Evolutionary conservation across 2,329 filamentous ascomycete genomes (phyloP).

Genomic region (Xylaria hypoxylon): DNA sequence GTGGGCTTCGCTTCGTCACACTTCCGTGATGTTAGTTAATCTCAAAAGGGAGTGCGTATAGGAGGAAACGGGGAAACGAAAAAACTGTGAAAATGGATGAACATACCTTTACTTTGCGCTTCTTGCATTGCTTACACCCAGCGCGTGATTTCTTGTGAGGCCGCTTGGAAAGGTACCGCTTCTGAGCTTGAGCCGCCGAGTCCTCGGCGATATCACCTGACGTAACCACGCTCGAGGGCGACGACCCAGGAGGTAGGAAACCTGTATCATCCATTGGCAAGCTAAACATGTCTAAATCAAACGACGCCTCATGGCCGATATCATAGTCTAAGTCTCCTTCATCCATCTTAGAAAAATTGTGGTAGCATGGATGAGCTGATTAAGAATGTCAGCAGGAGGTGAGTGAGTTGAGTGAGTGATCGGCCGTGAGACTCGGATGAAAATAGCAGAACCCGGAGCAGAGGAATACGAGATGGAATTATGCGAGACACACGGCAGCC

Average conservation of each 20-base stretch:
- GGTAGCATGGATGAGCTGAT: conserved; percentile 33
- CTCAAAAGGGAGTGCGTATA: not conserved
- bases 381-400: not conserved
- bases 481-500: conserved; percentile 8
- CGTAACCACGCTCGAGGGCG: not conserved
- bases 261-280: conserved; percentile 23
- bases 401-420: not conserved
- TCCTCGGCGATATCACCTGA: conserved; percentile 7
- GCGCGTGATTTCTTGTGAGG: conserved; percentile 67
- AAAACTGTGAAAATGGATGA: not conserved
- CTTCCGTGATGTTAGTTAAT: conserved; percentile 45
- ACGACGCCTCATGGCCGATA: conserved; percentile 28
- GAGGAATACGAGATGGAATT: not conserved
- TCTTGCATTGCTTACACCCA: conserved; percentile 67
- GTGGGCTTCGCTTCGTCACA: conserved; percentile 64
- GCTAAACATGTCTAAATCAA: conserved; percentile 28
- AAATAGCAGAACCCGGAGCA: not conserved
- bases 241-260: not conserved
- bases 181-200: conserved; percentile 23
- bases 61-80: not conserved
- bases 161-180: conserved; percentile 60
- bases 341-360: conserved; percentile 37
- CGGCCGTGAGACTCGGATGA: not conserved
- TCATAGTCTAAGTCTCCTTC: conserved; percentile 29
- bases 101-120: conserved; percentile 60